Conservation (phyloP, 2,329 filamentous ascomycete genomes). For the Colletotrichum theobromicola region DNA sequence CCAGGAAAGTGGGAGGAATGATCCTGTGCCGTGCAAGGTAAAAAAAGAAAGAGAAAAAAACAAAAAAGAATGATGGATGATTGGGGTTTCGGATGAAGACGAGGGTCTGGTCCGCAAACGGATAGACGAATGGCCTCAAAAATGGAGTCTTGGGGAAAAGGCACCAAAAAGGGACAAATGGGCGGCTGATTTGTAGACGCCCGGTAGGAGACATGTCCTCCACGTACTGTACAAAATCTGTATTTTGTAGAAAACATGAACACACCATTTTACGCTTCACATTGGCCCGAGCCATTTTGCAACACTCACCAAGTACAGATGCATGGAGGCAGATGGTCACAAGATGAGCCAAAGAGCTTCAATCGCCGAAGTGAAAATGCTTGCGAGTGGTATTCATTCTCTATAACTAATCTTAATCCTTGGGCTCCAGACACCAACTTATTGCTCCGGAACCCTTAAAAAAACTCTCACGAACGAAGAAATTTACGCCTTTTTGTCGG, state of each 20-base stretch:
- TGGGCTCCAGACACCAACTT: conserved; percentile 9
- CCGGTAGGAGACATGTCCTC: conserved; percentile 1
- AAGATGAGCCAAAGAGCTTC: background rate
- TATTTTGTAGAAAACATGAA: conserved; percentile 20
- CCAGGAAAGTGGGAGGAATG: conserved; percentile 80
- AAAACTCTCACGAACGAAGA: conserved; percentile 15
- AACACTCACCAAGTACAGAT: background rate
- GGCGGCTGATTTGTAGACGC: background rate
- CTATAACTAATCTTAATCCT: conserved; percentile 11
- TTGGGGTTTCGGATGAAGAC: background rate
- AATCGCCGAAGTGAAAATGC: background rate
- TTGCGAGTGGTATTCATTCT: conserved; percentile 18
- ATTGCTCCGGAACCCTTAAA: conserved; percentile 3
- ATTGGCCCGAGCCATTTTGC: background rate
- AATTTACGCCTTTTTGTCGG: conserved; percentile 21
- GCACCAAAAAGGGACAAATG: background rate
- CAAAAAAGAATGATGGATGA: background rate
- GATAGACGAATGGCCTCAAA: background rate
- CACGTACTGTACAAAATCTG: conserved; percentile 15
- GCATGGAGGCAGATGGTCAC: background rate
- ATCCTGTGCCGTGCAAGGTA: conserved; percentile 73
- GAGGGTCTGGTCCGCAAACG: background rate
- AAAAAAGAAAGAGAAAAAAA: conserved; percentile 10
- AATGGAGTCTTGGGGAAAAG: background rate
- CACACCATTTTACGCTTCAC: conserved; percentile 6